phyloP scores from a whole-genome alignment of 805 yeast genomes.

The Teunomyces aglyptinius region DNA sequence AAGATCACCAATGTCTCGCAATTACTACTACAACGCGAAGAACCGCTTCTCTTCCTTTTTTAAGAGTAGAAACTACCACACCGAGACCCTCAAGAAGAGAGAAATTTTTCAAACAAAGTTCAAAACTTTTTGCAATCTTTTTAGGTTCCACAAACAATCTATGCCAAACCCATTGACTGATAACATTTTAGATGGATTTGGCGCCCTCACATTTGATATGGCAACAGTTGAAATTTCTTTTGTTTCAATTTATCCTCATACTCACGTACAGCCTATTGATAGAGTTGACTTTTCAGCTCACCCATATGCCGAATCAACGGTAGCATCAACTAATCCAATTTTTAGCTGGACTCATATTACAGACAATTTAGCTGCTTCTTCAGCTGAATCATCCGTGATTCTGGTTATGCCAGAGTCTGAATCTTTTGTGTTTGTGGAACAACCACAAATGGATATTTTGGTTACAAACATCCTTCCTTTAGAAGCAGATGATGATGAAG shows the following conservation, averaged over 20 bases:
- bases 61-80: not conserved
- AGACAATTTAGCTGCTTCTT: not conserved
- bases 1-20: not conserved
- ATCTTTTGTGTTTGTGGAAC: not conserved
- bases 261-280: not conserved
- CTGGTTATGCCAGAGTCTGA: not conserved
- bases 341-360: not conserved
- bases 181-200: not conserved
- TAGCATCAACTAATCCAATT: not conserved
- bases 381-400: not conserved
- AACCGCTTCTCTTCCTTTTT: not conserved
- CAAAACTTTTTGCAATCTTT: not conserved
- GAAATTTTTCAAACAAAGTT: not conserved
- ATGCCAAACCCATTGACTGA: not conserved
- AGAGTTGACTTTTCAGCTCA: not conserved
- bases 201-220: not conserved
- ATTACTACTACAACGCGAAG: not conserved
- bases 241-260: too few relatives aligned
- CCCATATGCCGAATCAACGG: not conserved
- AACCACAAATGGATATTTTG: not conserved
- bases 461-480: not conserved
- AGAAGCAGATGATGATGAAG: not conserved
- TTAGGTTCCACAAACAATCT: not conserved
- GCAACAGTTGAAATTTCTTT: not conserved
- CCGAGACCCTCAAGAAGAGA: not conserved